Percentiles rank a stretch among this genome's conserved stretches.
Conservation (phyloP, 2,329 filamentous ascomycete genomes). For the Ceratocystis eucalypticola region DNA sequence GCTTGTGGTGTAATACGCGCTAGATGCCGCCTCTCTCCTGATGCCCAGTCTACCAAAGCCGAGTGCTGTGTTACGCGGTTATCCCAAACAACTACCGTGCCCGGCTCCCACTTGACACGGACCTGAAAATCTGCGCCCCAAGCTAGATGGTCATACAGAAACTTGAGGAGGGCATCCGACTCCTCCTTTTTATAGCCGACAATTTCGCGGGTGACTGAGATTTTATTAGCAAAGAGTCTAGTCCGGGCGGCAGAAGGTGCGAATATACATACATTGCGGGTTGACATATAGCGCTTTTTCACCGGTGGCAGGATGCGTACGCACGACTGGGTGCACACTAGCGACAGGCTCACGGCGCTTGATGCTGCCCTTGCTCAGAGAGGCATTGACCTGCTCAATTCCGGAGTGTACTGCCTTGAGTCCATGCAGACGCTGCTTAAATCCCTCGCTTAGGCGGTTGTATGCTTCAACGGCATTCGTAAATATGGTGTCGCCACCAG, state of each 20-base stretch:
- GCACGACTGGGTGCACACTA: constrained; percentile 61
- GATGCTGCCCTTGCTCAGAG: constrained; percentile 52
- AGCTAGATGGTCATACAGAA: constrained; percentile 46
- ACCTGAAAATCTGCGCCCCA: constrained; percentile 40
- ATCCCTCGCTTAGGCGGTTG: constrained; percentile 61
- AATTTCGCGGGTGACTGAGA: constrained; percentile 60
- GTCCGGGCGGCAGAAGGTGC: neutral
- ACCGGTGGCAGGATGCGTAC: constrained; percentile 69
- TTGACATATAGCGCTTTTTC: constrained; percentile 78
- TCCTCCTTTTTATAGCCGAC: constrained; percentile 79
- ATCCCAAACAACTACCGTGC: constrained; percentile 80
- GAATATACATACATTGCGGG: constrained; percentile 52
- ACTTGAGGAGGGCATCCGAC: constrained; percentile 59
- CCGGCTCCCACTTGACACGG: constrained; percentile 61
- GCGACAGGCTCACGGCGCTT: constrained; percentile 63
- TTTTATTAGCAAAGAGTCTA: neutral
- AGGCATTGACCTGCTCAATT: constrained; percentile 62
- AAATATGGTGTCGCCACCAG: constrained; percentile 77
- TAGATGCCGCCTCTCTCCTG: constrained; percentile 63
- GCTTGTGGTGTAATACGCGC: constrained; percentile 74
- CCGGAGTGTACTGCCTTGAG: constrained; percentile 71
- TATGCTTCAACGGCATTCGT: constrained; percentile 70
- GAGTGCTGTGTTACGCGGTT: constrained; percentile 70
- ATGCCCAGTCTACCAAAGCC: constrained; percentile 69
- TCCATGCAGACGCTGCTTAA: constrained; percentile 68